These are phyloP conservation scores for Salicornia ramosissima DNA, from an alignment of 148 eudicot species.

Conservation along the genomic window DNA sequence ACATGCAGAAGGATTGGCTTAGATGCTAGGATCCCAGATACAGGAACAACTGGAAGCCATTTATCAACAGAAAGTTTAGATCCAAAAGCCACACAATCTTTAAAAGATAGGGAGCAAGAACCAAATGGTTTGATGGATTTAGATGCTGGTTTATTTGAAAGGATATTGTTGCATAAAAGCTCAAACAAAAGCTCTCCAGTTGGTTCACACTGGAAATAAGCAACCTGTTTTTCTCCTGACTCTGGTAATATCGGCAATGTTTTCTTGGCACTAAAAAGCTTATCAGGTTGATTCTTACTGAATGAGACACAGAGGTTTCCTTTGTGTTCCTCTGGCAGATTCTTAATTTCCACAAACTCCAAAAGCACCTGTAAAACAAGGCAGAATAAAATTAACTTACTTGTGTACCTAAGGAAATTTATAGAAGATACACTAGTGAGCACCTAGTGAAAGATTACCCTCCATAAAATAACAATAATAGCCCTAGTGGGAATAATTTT, in stretches of 20 bases:
- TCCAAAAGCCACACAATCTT: slow-evolving; percentile 41
- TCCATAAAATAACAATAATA: too few species aligned
- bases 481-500: too few species aligned
- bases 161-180: slow-evolving; percentile 37
- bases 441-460: too few species aligned
- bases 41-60: slow-evolving; percentile 69
- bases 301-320: slow-evolving; percentile 58
- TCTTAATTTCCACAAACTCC: slow-evolving; percentile 76
- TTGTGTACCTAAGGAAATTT: not conserved
- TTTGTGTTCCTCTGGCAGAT: slow-evolving; percentile 56
- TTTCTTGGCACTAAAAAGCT: slow-evolving; percentile 54
- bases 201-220: slow-evolving; percentile 76
- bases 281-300: slow-evolving; percentile 77
- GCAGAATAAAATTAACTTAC: not conserved
- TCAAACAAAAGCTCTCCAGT: slow-evolving; percentile 64
- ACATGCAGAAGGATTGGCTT: slow-evolving; percentile 59
- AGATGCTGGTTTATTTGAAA: slow-evolving; percentile 37
- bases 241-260: slow-evolving; percentile 57
- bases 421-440: too few species aligned
- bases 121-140: slow-evolving; percentile 53
- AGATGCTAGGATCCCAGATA: slow-evolving; percentile 25
- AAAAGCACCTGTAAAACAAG: slow-evolving; percentile 54
- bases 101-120: slow-evolving; percentile 52
- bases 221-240: slow-evolving; percentile 71
- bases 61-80: slow-evolving; percentile 59